Base-by-base conservation (phyloP, 257 asterid genomes). In the Solanum clarkiae region DNA sequence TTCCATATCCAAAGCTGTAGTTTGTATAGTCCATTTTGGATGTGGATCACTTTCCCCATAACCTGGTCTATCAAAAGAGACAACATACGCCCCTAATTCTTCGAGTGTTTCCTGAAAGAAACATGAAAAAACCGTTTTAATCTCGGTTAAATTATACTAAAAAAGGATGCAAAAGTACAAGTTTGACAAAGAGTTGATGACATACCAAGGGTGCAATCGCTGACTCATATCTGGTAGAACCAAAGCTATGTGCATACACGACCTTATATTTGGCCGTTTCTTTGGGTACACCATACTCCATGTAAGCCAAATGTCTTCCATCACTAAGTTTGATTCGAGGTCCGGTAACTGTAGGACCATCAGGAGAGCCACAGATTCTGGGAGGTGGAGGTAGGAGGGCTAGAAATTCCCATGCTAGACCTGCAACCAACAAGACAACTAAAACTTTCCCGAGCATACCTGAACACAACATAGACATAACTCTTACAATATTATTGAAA, bases 31-130 rank as follows among this genome's bases (percentile, higher is more conserved):
- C 53, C 97, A 85, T 59, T 88, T 89, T 3, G 97, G 95, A 86
- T 93, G 91, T 2, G 97, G 98, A 88, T 94, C 98, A 49, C 97
- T 94, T 91, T 94, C 92, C 80, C 97, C 98, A 79, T 94, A 94
- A 71, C 98, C 97, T 4, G 97, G 93, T 85, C 97, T 91, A 85
- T 93, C 98, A 84, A 94, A 94, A 29, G 94, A 80, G 86, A 94
- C 95, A 0, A 94, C 77, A 85, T 94, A 90, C 18, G 89, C 87
- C 57, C 98, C 94, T 62, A 92, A 87, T 80, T 91, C 90, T 80
- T 93, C 91, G 5, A 90, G 91, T 83, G 88, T 70, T 77, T 87
- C 92, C 98, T 94, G 90, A 75, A 81, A 82, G 11, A 56, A 80
- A 75, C 36, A 66, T 45, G 53, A 1, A 2, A 8, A 84, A 81